A percentile compares a stretch with the other conserved stretches of the same genome.
Evolutionary conservation across 2,329 filamentous ascomycete genomes (phyloP).

Genomic region (Arthrobotrys musiformis): DNA sequence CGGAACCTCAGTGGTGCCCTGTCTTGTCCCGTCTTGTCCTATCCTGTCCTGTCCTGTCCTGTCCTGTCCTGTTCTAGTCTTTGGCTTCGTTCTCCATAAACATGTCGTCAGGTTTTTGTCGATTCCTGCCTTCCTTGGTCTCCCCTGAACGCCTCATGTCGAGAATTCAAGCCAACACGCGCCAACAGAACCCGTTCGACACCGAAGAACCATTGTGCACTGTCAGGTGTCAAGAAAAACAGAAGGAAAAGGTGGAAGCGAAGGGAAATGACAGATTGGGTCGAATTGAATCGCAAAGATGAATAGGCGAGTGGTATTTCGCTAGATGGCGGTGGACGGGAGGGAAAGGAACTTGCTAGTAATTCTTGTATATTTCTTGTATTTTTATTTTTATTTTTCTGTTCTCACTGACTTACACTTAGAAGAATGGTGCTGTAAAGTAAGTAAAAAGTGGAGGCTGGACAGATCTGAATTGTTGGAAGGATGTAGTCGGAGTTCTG

Average conservation of each 20-base stretch:
- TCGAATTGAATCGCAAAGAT: neutral
- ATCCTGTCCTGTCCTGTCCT: neutral
- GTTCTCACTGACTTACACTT: conserved; percentile 16
- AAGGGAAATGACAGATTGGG: neutral
- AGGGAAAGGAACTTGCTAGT: neutral
- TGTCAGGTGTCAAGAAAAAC: neutral
- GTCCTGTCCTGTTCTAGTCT: neutral
- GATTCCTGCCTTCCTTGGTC: neutral
- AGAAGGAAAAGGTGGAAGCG: neutral
- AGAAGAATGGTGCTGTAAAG: neutral
- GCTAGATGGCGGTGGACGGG: neutral
- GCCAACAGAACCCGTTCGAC: neutral
- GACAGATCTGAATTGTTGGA: conserved; percentile 13
- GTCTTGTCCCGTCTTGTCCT: neutral
- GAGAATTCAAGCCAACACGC: neutral
- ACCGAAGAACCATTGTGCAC: conserved; percentile 8
- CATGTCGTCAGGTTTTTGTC: neutral
- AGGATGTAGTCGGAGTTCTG: conserved; percentile 11
- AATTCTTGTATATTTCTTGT: too few relatives aligned
- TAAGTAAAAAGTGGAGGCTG: too few relatives aligned
- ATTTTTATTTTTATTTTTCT: neutral
- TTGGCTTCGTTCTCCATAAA: too few relatives aligned
- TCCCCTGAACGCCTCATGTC: conserved; percentile 9
- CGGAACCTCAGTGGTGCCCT: conserved; percentile 15
- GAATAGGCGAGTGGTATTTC: neutral